Base-by-base conservation (phyloP, 2,329 filamentous ascomycete species). In the Penicillium aurantiogriseum region DNA sequence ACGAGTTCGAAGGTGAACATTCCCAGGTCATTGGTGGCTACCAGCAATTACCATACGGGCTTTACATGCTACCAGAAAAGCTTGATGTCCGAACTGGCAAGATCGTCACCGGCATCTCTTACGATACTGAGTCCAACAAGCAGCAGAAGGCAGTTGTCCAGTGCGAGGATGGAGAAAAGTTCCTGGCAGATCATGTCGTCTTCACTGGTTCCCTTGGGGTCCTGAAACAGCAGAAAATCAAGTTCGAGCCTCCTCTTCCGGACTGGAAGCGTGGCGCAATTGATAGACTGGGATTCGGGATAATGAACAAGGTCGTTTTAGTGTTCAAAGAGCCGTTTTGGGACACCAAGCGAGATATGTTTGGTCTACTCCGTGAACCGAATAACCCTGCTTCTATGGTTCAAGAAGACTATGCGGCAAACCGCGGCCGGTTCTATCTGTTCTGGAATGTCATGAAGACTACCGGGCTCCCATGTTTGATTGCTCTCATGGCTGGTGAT, bases 381-480 rank as follows among this genome's bases (percentile, higher is more conserved):
- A 79, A 82, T 23, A 84, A 85, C 58, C 79, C 82, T 4, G 82
- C 86, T 56, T 96, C 91, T 69, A 81, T 92, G 54, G 81, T 87
- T 44, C 91, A 95, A 68, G 83, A 84, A 50, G 90, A 96, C 63
- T 97, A 97, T 69, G 81, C 86, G 5, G 80, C 83, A 4, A 87
- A 86, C 60, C 86, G 93, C 52, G 93, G 93, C n/a, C 88, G 92
- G 25, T 96, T 96, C 76, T 99, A 97, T 69, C 85, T 99, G 66
- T 97, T 96, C 85, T 97, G 96, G 85, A 97, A 99, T 68, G 91
- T 92, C 54, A 88, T 92, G 59, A 90, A 91, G 65, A 96, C 91
- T 3, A 92, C 90, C 45, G 95, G 95, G 0, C 80, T 96, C 36
- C 94, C 90, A 1, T 91, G 92, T 51, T 81, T 97, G 25, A 86